A percentile compares a stretch with the other conserved stretches of the same genome.
Evolutionary conservation across 2,329 filamentous ascomycete species (phyloP).

Genomic region (Escovopsis weberi): DNA sequence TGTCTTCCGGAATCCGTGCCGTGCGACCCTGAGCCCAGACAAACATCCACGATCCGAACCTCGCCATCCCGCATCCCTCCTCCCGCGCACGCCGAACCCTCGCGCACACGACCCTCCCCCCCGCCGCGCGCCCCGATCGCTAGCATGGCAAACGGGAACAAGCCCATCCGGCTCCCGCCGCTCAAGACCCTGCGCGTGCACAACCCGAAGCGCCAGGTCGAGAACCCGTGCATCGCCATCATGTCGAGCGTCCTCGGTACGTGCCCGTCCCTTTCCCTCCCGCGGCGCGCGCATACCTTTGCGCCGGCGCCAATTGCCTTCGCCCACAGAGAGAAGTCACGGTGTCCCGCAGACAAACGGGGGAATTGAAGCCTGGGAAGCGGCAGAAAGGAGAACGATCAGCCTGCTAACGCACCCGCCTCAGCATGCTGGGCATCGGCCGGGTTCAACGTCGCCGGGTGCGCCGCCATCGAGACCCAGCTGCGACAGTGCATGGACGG

Average conservation of each 20-base stretch:
- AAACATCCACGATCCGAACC: not conserved
- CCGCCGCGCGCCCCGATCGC: not conserved
- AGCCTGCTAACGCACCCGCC: not conserved
- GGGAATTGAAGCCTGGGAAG: not conserved
- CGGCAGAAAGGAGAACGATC: not conserved
- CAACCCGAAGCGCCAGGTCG: slow-evolving; percentile 32
- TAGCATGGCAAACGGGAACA: slow-evolving; percentile 31
- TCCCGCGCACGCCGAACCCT: not conserved
- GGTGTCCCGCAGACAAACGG: not conserved
- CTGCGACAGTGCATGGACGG: slow-evolving; percentile 67
- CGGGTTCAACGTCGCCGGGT: slow-evolving; percentile 49
- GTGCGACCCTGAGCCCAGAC: too few species aligned
- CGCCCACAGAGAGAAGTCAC: not conserved
- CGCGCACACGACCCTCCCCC: not conserved
- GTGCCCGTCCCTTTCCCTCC: slow-evolving; percentile 7
- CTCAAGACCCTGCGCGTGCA: slow-evolving; percentile 39
- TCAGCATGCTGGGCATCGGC: slow-evolving; percentile 74
- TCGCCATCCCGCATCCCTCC: not conserved
- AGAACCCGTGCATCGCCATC: slow-evolving; percentile 39
- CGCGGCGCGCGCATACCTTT: too few species aligned
- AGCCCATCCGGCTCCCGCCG: slow-evolving; percentile 43
- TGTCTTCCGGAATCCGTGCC: too few species aligned
- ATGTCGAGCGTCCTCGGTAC: slow-evolving; percentile 44
- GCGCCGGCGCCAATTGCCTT: too few species aligned
- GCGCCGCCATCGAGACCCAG: slow-evolving; percentile 42